Base-by-base conservation (phyloP, 2,329 filamentous ascomycete species). In the Monascus ruber region DNA sequence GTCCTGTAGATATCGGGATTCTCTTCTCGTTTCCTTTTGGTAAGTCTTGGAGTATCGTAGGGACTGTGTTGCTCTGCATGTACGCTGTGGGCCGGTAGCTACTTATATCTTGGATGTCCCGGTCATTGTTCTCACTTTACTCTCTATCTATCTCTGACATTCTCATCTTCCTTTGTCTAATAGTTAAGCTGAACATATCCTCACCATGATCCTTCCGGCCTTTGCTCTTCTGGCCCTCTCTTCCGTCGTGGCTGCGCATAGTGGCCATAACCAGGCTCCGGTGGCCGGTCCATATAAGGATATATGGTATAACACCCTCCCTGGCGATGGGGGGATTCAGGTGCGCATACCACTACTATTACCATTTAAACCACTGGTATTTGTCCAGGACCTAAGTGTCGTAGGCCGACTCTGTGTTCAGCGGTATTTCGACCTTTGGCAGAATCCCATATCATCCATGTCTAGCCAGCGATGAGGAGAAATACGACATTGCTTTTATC, bases 381-480 rank as follows among this genome's bases (percentile, higher is more conserved):
- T 45, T 34, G 31, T 37, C 33, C 29, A 32, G 31, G 39, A 17
- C 33, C 29, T 41, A 24, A 5, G 9, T 8, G 11, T 28, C 7
- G 25, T 10, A 88, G 81, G 85, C 85, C 43, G 85, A 93, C 59
- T 87, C 84, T 0, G 84, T 91, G 42, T 93, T 91, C 64, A 89
- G 83, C 1, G 85, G 85, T 26, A 91, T 93, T 54, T 83, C 82
- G 1, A 93, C 85, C 5, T 91, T 91, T 56, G 85, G 84, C 7
- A 79, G 84, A 37, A 66, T 91, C 33, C 78, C 80, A 5, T 91
- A 93, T 63, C 76, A 73, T 42, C 83, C 83, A 3, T 93, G 85
- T 57, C 69, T 93, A 4, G 69, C 75, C n/a, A 79, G 74, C 45
- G 71, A 77, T 32, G 72, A 77, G 25, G 78, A 81, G 47, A 76